phyloP scores from a whole-genome alignment of 805 yeast genomes.

The Candida anglica region DNA sequence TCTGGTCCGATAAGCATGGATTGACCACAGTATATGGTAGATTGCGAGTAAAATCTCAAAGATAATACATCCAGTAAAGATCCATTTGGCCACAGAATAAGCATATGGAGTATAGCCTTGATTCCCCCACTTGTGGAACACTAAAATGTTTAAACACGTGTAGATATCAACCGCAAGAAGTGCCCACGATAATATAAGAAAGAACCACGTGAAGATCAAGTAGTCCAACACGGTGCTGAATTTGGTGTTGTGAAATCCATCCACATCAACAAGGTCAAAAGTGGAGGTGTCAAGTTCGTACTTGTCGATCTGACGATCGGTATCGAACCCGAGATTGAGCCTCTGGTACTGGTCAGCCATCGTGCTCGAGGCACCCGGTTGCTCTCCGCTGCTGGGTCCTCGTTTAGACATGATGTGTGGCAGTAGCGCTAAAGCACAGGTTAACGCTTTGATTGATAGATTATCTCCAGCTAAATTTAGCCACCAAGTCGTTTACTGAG shows the following conservation, averaged over 20 bases:
- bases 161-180: conserved; percentile 67
- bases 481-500: no score
- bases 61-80: conserved; percentile 78
- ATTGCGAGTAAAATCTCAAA: conserved; percentile 57
- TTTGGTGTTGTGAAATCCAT: conserved; percentile 42
- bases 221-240: conserved; percentile 43
- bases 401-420: not conserved
- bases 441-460: no score
- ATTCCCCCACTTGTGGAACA: conserved; percentile 66
- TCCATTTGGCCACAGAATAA: conserved; percentile 58
- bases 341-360: not conserved
- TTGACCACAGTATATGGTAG: conserved; percentile 57
- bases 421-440: no score
- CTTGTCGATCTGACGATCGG: conserved; percentile 22
- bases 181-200: conserved; percentile 51
- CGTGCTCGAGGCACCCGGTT: not conserved
- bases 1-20: conserved; percentile 51
- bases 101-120: conserved; percentile 42
- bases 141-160: conserved; percentile 71
- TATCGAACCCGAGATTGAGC: conserved; percentile 11
- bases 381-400: not conserved
- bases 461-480: no score
- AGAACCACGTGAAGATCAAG: conserved; percentile 34
- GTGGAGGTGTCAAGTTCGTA: conserved; percentile 36
- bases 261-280: conserved; percentile 46